Evolutionary conservation across 2,329 filamentous ascomycete species (phyloP), one percentile per base, ranked within the genome.

Genomic region (Gnomoniopsis smithogilvyi): DNA sequence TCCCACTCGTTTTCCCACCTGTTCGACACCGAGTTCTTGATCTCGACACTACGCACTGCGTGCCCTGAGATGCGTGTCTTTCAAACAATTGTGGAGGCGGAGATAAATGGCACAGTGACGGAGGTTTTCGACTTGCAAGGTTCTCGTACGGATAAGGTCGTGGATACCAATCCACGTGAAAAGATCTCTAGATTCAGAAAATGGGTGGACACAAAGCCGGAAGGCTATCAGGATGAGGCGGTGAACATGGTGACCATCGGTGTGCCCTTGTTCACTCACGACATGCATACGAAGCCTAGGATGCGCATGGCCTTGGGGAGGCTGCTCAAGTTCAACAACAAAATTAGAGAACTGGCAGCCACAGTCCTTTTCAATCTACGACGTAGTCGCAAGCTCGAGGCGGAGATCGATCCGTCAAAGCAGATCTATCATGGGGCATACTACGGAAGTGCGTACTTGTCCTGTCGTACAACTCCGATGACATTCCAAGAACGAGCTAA

Each of bases 191-290:
- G 38, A 22, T 53, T 58, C 21, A 21, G 43, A 4, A 57, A 58
- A 17, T 54, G 59, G 45, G 53, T 64, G 34, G 60, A 54, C 6
- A 54, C 47, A 19, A 46, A 43, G 57, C 56, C 54, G 19, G 6
- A 33, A 6, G 58, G 62, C 10, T 60, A 64, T 51, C 56, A 59
- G 50, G 55, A 63, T 1, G 47, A 53, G 7, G 59, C 60, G 54
- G 53, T 64, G 33, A 65, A 65, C 49, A 63, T 65, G 21, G 58
- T 65, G 14, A 58, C 52, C 24, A 54, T 62, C 15, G 52, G 54
- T 26, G 64, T 49, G 15, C 33, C 50, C 21, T 33, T 58, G 15
- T 48, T 49, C 48, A 43, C 33, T 14, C 52, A 38, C 17, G 49
- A 58, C 49, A 34, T 58, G 50, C 15, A 19, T 19, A 22, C 49